Evolutionary conservation across 495 filamentous ascomycete genomes (phyloP), one percentile per base, ranked within the genome.

Genomic region (Penicillium cinerascens): DNA sequence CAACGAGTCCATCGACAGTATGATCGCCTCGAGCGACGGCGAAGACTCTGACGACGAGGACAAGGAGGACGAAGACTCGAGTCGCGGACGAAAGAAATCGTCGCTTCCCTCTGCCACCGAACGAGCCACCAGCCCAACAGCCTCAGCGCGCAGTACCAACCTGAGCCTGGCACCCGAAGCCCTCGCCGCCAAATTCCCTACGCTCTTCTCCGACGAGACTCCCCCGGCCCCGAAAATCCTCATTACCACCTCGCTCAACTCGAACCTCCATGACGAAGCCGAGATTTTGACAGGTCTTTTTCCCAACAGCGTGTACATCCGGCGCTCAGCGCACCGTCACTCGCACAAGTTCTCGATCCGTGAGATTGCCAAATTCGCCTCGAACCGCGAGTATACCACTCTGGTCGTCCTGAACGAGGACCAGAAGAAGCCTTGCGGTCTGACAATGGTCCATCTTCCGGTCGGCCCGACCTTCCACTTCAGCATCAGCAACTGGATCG

Each of bases 401-500:
- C 68, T 98, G 1, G 64, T 95, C 15, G 81, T 97, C 16, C 73
- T 96, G 4, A 86, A 88, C 51, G 90, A 97, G 65, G 91, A 96
- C 60, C 78, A 81, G 39, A 97, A 97, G 72, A 80, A 77, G 49
- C 85, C 89, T 0, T 81, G 82, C 21, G 87, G 86, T 0, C 65
- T 98, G 16, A 87, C 87, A 5, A 79, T 97, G 35, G 78, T 95
- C 7, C 90, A 95, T 64, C 73, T 98, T 0, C 89, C 93, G 0
- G 62, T 76, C 0, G 95, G 93, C 0, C 91, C 95, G 2, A 92
- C 89, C 35, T 92, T 96, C 67, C 87, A 92, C 57, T 95, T 93
- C 73, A 79, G 72, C 29, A 85, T 96, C 55, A 82, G 81, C 39
- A 93, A 91, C 55, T 98, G 90, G 84, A 76, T 90, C 15, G 89